phyloP scores from a whole-genome alignment of 2,329 filamentous ascomycete genomes.

The Fusarium sp. region DNA sequence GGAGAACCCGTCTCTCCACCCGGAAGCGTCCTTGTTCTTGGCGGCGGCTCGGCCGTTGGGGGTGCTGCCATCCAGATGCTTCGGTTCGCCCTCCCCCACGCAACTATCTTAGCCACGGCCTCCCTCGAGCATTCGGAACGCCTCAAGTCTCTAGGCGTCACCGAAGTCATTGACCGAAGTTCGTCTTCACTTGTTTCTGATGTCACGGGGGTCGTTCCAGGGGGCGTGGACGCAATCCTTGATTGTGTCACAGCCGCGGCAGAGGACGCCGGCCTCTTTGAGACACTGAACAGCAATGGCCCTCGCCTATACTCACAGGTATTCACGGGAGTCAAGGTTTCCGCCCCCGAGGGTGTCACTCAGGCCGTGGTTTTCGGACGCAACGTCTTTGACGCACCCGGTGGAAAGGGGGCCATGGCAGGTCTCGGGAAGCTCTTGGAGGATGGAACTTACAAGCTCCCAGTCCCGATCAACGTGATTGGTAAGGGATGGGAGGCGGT shows the following conservation, averaged over 20 bases:
- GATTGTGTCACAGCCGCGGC: conserved; percentile 37
- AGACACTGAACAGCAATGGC: conserved; percentile 2
- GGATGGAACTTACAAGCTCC: conserved; percentile 24
- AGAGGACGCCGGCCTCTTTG: conserved; percentile 16
- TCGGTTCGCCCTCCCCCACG: conserved; percentile 28
- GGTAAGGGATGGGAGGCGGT: conserved; percentile 31
- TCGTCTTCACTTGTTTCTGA: conserved; percentile 12
- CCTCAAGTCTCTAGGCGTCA: conserved; percentile 23
- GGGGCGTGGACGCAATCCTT: conserved; percentile 36
- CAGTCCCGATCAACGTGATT: conserved; percentile 24
- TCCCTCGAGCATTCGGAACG: conserved; percentile 23
- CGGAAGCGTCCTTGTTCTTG: conserved; percentile 33
- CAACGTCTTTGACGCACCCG: conserved; percentile 27
- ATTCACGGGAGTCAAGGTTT: conserved; percentile 26
- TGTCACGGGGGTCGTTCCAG: not conserved
- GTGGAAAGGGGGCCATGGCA: conserved; percentile 27
- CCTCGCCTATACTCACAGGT: conserved; percentile 34
- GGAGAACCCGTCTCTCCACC: not conserved
- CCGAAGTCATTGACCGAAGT: conserved; percentile 17
- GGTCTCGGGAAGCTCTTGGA: conserved; percentile 22
- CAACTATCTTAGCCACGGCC: conserved; percentile 24
- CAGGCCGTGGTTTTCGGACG: conserved; percentile 27
- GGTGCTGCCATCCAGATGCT: conserved; percentile 39
- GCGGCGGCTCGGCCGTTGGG: conserved; percentile 35
- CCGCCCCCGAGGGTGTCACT: conserved; percentile 13